These are phyloP conservation scores for Xanthoconium separans DNA, from an alignment of 1,284 basidiomycete genomes.

Conservation along the genomic window DNA sequence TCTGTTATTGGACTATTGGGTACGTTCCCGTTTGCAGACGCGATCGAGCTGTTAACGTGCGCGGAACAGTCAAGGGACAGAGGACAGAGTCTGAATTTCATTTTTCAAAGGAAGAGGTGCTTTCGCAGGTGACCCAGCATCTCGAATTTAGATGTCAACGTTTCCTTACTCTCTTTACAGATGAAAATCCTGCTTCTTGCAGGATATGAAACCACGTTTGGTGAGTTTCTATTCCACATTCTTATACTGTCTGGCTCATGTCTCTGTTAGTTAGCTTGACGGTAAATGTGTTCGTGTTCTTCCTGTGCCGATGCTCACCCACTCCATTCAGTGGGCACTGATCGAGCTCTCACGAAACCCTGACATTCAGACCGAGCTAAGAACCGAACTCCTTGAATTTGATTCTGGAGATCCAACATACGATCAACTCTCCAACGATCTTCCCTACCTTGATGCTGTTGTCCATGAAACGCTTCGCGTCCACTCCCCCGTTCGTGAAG, in stretches of 20 bases:
- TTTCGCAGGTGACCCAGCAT: constrained; percentile 47
- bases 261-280: constrained; percentile 26
- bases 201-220: constrained; percentile 43
- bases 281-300: constrained; percentile 5
- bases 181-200: constrained; percentile 41
- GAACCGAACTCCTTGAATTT: constrained; percentile 40
- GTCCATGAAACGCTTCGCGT: constrained; percentile 24
- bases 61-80: constrained; percentile 37
- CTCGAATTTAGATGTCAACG: neutral
- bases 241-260: neutral
- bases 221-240: constrained; percentile 22
- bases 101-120: constrained; percentile 66
- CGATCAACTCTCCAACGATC: constrained; percentile 17
- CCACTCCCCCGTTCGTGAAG: constrained; percentile 11
- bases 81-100: constrained; percentile 38
- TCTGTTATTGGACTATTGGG: constrained; percentile 43
- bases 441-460: constrained; percentile 37
- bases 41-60: neutral
- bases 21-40: neutral
- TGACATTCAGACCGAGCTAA: constrained; percentile 38
- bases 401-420: constrained; percentile 25
- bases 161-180: constrained; percentile 10
- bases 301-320: neutral
- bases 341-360: constrained; percentile 26
- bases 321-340: constrained; percentile 26